Conservation (phyloP, 495 filamentous ascomycete species). For the Talaromyces proteolyticus region DNA sequence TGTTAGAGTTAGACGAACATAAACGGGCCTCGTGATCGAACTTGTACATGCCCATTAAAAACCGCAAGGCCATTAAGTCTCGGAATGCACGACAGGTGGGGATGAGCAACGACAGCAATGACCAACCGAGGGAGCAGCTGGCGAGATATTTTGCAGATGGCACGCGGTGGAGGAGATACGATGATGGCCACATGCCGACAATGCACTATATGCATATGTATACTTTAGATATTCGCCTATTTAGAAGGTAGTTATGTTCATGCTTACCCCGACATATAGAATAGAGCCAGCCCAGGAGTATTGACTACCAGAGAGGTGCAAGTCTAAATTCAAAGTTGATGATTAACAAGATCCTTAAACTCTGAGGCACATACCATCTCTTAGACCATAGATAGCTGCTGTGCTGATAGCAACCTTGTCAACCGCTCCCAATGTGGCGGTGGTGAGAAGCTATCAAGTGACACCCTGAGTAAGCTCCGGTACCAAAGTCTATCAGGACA, state of each 20-base stretch:
- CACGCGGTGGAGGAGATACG: constrained; percentile 37
- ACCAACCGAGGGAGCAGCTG: constrained; percentile 13
- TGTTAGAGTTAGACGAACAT: constrained; percentile 6
- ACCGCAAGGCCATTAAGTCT: constrained; percentile 21
- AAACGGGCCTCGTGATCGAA: background rate
- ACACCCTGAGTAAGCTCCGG: background rate
- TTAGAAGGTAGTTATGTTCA: constrained; percentile 1
- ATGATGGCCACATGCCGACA: constrained; percentile 22
- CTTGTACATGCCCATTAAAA: constrained; percentile 13
- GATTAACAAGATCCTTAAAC: no score
- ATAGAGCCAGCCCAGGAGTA: constrained; percentile 24
- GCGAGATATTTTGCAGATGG: constrained; percentile 40
- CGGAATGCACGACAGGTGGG: constrained; percentile 16
- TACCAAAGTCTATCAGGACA: no score
- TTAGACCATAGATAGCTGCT: constrained; percentile 24
- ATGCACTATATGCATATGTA: constrained; percentile 9
- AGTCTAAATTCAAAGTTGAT: constrained; percentile 7
- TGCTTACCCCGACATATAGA: constrained; percentile 15
- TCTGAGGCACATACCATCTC: constrained; percentile 18
- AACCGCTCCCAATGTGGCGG: constrained; percentile 17
- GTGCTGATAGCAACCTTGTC: constrained; percentile 24
- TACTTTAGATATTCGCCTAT: constrained; percentile 1
- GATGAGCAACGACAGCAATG: constrained; percentile 13
- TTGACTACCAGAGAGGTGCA: constrained; percentile 16
- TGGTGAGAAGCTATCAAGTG: constrained; percentile 6